A percentile compares a stretch with the other conserved stretches of the same genome.
Conservation (phyloP, 1,139 yeast species). For the Zygoascus sp. region DNA sequence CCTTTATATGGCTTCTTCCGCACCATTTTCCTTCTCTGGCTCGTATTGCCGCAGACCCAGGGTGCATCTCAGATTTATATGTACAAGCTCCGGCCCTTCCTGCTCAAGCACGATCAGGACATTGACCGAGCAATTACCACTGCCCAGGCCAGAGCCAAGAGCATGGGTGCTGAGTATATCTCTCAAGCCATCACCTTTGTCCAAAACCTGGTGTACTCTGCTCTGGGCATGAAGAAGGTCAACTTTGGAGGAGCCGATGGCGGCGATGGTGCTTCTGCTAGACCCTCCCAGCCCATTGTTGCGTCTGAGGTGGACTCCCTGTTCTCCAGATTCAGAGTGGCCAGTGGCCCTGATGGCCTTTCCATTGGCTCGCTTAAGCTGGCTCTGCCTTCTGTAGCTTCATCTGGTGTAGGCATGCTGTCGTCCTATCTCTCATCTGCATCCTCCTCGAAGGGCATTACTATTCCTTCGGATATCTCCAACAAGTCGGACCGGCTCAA, state of each 20-base stretch:
- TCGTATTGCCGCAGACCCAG: constrained; percentile 46
- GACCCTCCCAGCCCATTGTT: no score
- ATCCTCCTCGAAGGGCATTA: constrained; percentile 7
- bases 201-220: constrained; percentile 4
- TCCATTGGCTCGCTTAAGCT: constrained; percentile 8
- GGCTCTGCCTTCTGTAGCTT: constrained; percentile 4
- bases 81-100: constrained; percentile 33
- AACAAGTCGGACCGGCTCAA: constrained; percentile 21
- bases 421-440: constrained; percentile 11
- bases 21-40: constrained; percentile 45
- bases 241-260: constrained; percentile 22
- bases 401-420: constrained; percentile 10
- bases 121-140: constrained; percentile 27
- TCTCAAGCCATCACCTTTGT: constrained; percentile 15
- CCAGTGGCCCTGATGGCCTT: constrained; percentile 13
- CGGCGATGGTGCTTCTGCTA: no score
- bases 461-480: constrained; percentile 15
- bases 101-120: constrained; percentile 30
- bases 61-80: constrained; percentile 37
- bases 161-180: constrained; percentile 26
- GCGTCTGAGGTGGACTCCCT: constrained; percentile 12
- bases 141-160: constrained; percentile 22
- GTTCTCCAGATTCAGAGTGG: constrained; percentile 30
- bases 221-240: constrained; percentile 3
- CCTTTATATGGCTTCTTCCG: constrained; percentile 48